Evolutionary conservation across 306 rosid genomes (phyloP).

Genomic region (Trifolium repens): DNA sequence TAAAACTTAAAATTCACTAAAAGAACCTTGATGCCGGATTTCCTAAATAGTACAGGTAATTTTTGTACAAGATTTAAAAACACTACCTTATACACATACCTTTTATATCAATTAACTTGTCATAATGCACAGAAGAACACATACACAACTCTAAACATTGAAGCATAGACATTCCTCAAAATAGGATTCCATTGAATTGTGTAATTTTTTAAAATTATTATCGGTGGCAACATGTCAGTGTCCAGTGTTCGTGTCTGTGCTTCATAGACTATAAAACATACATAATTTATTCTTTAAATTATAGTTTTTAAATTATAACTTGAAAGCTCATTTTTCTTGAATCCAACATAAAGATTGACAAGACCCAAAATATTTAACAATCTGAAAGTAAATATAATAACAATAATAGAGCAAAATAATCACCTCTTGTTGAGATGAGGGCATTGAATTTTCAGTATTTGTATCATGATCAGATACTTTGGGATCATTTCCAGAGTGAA

Average conservation of each 20-base stretch:
- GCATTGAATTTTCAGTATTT: slow-evolving; percentile 60
- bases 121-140: neutral
- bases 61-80: slow-evolving; percentile 18
- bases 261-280: no score
- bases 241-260: no score
- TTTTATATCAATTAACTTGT: slow-evolving; percentile 13
- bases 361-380: neutral
- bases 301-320: no score
- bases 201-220: no score
- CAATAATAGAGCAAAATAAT: neutral
- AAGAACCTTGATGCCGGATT: neutral
- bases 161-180: no score
- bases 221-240: no score
- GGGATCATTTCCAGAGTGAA: slow-evolving; percentile 34
- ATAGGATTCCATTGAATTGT: no score
- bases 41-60: neutral
- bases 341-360: neutral
- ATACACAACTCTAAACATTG: neutral
- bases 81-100: neutral
- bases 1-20: neutral
- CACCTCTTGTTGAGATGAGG: slow-evolving; percentile 79
- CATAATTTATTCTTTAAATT: neutral
- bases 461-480: slow-evolving; percentile 48
- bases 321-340: neutral
- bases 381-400: neutral